A percentile compares a stretch with the other conserved stretches of the same genome.
Conservation (phyloP, 768 basidiomycete species). For the Mycena crocata region DNA sequence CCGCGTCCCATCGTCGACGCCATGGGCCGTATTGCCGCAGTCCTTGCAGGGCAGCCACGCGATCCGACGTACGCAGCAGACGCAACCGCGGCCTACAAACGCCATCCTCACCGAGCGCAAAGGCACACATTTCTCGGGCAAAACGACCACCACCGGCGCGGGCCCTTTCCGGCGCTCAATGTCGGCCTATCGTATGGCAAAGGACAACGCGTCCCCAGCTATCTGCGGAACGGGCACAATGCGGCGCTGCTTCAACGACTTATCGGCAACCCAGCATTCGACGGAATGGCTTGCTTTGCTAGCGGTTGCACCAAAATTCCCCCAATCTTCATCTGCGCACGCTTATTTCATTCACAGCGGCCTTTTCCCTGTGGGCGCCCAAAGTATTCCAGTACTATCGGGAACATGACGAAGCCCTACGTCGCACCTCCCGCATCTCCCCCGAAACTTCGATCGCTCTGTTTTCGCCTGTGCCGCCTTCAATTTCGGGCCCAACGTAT, state of each 20-base stretch:
- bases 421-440: not conserved
- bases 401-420: not conserved
- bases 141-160: conserved; percentile 11
- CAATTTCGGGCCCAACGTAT: conserved; percentile 41
- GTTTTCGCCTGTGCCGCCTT: conserved; percentile 41
- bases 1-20: conserved; percentile 15
- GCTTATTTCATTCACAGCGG: not conserved
- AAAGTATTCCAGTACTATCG: conserved; percentile 28
- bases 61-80: not conserved
- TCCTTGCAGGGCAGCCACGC: conserved; percentile 7
- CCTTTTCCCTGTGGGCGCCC: conserved; percentile 31
- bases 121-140: not conserved
- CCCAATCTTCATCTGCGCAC: not conserved
- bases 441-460: conserved; percentile 31
- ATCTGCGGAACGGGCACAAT: not conserved
- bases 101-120: not conserved
- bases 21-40: conserved; percentile 11
- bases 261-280: conserved; percentile 4
- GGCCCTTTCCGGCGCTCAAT: conserved; percentile 5
- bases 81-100: not conserved
- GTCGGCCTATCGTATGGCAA: conserved; percentile 9
- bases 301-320: conserved; percentile 17
- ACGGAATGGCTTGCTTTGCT: conserved; percentile 26
- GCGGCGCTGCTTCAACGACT: conserved; percentile 1
- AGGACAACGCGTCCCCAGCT: not conserved